These are phyloP conservation scores for Alternaria gansuensis DNA, from an alignment of 2,329 filamentous ascomycete genomes.

Conservation along the genomic window DNA sequence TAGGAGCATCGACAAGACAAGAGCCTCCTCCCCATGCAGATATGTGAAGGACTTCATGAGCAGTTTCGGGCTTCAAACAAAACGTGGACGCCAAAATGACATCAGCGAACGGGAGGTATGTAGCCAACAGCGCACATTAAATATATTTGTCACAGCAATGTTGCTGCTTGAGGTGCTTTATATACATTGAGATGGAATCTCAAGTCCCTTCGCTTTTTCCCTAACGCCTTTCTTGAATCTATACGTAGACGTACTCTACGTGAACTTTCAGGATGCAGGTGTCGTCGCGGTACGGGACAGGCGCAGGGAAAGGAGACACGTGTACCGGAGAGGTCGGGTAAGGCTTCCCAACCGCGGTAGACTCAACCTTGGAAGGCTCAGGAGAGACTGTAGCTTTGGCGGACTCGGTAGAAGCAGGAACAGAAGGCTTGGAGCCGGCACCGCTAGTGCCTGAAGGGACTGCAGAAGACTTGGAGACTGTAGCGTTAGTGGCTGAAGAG, in stretches of 20 bases:
- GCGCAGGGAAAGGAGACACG: slow-evolving; percentile 20
- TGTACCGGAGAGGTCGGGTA: slow-evolving; percentile 23
- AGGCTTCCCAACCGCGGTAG: slow-evolving; percentile 14
- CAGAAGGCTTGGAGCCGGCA: slow-evolving; percentile 12
- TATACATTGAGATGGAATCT: background rate
- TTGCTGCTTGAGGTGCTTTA: background rate
- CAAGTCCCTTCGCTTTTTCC: background rate
- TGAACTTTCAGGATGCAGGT: slow-evolving; percentile 20
- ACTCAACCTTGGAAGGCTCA: slow-evolving; percentile 3
- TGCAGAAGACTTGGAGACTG: background rate
- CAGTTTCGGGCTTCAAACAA: no score
- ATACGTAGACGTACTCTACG: slow-evolving; percentile 26
- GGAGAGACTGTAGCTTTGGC: background rate
- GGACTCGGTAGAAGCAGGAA: background rate
- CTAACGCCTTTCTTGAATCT: background rate
- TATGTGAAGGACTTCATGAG: no score
- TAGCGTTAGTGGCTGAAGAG: slow-evolving; percentile 8
- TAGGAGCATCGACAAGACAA: no score
- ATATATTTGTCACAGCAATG: background rate
- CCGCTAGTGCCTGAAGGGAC: slow-evolving; percentile 6
- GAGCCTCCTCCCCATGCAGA: no score
- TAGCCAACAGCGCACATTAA: background rate
- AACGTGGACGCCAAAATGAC: no score
- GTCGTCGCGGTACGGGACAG: slow-evolving; percentile 21
- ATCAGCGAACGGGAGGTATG: no score